Conservation (phyloP, 169 alveolate species). For the Plasmodium vivax region DNA sequence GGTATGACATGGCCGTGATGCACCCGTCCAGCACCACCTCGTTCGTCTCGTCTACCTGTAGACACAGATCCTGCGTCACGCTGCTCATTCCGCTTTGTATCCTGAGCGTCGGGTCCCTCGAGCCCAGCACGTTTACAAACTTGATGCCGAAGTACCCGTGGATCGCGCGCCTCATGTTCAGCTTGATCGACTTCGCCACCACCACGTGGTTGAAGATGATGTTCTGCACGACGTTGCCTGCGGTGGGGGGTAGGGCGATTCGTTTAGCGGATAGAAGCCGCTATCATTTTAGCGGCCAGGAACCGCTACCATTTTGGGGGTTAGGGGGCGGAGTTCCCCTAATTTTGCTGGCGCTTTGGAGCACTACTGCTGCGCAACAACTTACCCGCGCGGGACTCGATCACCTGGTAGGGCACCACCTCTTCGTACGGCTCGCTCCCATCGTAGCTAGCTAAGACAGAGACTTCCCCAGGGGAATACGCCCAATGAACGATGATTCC, state of each 20-base stretch:
- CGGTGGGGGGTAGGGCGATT: neutral
- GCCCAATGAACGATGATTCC: conserved; percentile 74
- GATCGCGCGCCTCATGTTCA: conserved; percentile 86
- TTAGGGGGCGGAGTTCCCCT: neutral
- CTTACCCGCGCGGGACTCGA: conserved; percentile 74
- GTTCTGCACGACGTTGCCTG: conserved; percentile 80
- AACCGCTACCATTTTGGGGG: no score
- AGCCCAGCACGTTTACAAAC: conserved; percentile 86
- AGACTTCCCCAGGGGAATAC: conserved; percentile 74
- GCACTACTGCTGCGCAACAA: neutral
- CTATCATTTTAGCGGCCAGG: neutral
- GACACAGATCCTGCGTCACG: conserved; percentile 80
- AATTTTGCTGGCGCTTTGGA: neutral
- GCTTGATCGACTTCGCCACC: conserved; percentile 82
- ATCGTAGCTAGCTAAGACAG: conserved; percentile 79
- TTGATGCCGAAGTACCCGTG: conserved; percentile 89
- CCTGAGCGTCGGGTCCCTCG: conserved; percentile 86
- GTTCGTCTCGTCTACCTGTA: conserved; percentile 82
- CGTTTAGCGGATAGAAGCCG: no score
- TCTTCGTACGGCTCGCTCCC: conserved; percentile 79
- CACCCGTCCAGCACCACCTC: conserved; percentile 85
- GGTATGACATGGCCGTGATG: conserved; percentile 80
- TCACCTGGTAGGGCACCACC: conserved; percentile 82
- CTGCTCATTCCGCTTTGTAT: conserved; percentile 92
- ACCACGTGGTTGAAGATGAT: conserved; percentile 81